These are phyloP conservation scores for Vigna hirtella DNA, from an alignment of 306 rosid genomes.

Conservation along the genomic window DNA sequence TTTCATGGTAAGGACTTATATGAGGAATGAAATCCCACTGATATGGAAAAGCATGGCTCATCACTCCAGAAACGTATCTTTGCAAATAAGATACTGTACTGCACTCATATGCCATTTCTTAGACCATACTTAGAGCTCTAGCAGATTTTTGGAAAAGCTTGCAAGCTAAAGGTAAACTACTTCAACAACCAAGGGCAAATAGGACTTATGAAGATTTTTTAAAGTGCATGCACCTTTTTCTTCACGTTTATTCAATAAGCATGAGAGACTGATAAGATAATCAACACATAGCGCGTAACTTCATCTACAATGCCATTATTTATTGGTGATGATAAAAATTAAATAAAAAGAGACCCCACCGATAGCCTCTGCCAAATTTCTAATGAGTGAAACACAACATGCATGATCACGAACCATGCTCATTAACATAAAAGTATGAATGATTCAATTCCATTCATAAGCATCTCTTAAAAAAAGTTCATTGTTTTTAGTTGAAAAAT, in stretches of 20 bases:
- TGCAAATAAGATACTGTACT: conserved; percentile 37
- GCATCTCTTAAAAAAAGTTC: not conserved
- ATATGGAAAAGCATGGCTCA: conserved; percentile 45
- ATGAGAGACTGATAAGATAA: conserved; percentile 11
- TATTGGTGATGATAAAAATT: not conserved
- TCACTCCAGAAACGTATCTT: conserved; percentile 37
- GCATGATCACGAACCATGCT: conserved; percentile 40
- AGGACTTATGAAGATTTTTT: not conserved
- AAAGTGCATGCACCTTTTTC: not conserved
- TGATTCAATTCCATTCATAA: conserved; percentile 28
- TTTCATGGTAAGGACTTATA: conserved; percentile 41
- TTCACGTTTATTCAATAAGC: conserved; percentile 22
- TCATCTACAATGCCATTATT: conserved; percentile 36
- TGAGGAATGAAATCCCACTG: conserved; percentile 42
- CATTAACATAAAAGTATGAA: conserved; percentile 17
- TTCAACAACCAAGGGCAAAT: not conserved
- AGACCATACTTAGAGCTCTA: conserved; percentile 25
- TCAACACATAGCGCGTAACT: not conserved
- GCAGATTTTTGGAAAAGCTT: conserved; percentile 3
- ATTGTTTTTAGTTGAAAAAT: not conserved
- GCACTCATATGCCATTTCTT: conserved; percentile 23
- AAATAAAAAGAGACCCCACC: not conserved
- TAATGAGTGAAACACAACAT: conserved; percentile 35
- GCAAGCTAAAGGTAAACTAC: not conserved
- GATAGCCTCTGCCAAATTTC: conserved; percentile 34